Percentiles rank a stretch among this genome's conserved stretches.
Conservation (phyloP, 257 asterid genomes). For the Linderniella brevidens region DNA sequence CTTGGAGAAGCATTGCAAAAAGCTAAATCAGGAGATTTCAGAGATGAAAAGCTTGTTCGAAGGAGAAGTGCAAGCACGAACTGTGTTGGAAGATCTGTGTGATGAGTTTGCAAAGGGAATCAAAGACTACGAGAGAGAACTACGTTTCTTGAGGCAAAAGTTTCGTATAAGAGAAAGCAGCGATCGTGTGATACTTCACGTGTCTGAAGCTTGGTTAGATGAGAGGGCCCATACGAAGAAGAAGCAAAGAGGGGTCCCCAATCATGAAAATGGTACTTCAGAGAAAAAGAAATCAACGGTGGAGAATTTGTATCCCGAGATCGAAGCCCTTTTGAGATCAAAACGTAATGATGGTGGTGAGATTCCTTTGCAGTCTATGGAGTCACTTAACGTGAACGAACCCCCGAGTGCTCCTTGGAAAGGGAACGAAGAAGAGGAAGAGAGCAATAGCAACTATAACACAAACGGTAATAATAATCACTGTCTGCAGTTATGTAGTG, state of each 20-base stretch:
- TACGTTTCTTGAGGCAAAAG: constrained; percentile 35
- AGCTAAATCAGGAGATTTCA: constrained; percentile 37
- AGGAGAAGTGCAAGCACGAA: constrained; percentile 42
- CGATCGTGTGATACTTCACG: constrained; percentile 56
- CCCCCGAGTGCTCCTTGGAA: constrained; percentile 52
- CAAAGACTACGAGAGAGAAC: constrained; percentile 45
- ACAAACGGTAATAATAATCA: constrained; percentile 15
- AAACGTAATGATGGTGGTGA: constrained; percentile 17
- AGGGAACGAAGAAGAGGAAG: constrained; percentile 21
- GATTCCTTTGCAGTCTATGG: constrained; percentile 19
- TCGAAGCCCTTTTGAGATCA: constrained; percentile 49
- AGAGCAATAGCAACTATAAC: constrained; percentile 8
- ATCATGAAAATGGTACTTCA: constrained; percentile 18
- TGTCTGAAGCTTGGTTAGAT: constrained; percentile 91
- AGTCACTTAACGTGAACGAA: constrained; percentile 34
- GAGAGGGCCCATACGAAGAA: constrained; percentile 63
- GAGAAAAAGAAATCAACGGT: constrained; percentile 31
- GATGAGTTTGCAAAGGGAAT: constrained; percentile 82
- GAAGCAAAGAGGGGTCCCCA: not conserved
- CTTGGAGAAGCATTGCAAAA: constrained; percentile 36
- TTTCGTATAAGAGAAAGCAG: constrained; percentile 17
- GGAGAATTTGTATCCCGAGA: constrained; percentile 51
- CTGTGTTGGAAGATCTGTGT: constrained; percentile 57
- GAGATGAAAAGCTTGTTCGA: constrained; percentile 43
- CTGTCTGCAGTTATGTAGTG: constrained; percentile 14